These are phyloP conservation scores for Calonectria crousiana DNA, from an alignment of 2,329 filamentous ascomycete species.

Conservation along the genomic window DNA sequence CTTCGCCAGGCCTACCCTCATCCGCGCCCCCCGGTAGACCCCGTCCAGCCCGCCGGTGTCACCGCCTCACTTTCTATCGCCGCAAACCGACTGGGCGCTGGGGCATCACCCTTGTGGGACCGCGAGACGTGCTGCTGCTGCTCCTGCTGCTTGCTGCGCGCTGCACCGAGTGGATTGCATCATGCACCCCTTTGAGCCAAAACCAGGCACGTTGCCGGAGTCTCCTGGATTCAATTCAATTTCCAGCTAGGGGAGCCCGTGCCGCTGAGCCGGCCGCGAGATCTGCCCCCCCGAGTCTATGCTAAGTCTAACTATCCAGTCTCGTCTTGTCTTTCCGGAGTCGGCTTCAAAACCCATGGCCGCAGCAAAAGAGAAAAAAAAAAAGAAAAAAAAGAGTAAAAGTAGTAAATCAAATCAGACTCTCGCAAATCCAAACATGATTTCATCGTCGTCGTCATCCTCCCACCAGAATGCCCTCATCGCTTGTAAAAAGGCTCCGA, in stretches of 20 bases:
- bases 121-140: neutral
- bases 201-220: constrained; percentile 9
- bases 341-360: neutral
- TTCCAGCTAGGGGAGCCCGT: constrained; percentile 13
- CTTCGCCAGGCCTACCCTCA: constrained; percentile 17
- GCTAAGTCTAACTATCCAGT: constrained; percentile 10
- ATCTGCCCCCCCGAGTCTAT: constrained; percentile 24
- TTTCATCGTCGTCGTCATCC: constrained; percentile 16
- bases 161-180: constrained; percentile 17
- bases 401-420: constrained; percentile 5
- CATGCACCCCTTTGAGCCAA: constrained; percentile 17
- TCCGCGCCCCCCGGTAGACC: constrained; percentile 7
- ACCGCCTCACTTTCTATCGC: constrained; percentile 20
- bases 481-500: constrained; percentile 32
- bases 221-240: constrained; percentile 19
- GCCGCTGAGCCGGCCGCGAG: constrained; percentile 8
- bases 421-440: constrained; percentile 1
- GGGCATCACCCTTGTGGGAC: neutral
- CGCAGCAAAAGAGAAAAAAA: neutral
- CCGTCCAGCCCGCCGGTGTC: constrained; percentile 24
- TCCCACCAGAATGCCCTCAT: constrained; percentile 29
- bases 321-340: neutral
- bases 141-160: neutral
- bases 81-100: constrained; percentile 10
- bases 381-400: neutral